phyloP scores from a whole-genome alignment of 208 protist genomes.

The Leptomonas seymouri region DNA sequence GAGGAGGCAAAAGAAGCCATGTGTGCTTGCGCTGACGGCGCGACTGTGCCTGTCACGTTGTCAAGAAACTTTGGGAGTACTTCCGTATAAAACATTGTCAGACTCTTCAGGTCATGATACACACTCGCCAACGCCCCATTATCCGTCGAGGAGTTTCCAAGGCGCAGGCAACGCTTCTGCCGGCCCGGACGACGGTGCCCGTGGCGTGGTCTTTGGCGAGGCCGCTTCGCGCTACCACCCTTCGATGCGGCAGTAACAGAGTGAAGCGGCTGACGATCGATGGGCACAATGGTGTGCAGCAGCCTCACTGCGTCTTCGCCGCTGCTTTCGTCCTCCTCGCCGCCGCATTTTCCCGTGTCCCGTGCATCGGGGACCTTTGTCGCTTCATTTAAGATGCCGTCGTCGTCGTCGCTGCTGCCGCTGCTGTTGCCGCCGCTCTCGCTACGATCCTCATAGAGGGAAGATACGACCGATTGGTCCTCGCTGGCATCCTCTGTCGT shows the following conservation, averaged over 20 bases:
- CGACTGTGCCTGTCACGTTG: background rate
- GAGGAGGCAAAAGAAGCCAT: too few species aligned
- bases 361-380: background rate
- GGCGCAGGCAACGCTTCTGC: background rate
- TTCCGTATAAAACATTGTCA: constrained; percentile 16
- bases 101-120: constrained; percentile 8
- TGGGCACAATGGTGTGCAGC: constrained; percentile 7
- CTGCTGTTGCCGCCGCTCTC: background rate
- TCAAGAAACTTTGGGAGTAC: constrained; percentile 21
- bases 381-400: background rate
- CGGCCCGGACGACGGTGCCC: background rate
- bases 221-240: background rate
- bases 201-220: background rate
- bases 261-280: constrained; percentile 2
- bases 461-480: background rate
- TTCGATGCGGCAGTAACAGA: background rate
- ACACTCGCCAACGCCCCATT: constrained; percentile 2
- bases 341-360: background rate
- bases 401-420: constrained; percentile 4
- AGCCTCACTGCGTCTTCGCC: constrained; percentile 11
- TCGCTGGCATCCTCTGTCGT: background rate
- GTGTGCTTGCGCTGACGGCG: background rate
- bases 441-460: background rate
- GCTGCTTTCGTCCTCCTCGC: background rate
- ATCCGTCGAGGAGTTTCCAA: background rate